A percentile compares a stretch with the other conserved stretches of the same genome.
Conservation (phyloP, 805 yeast genomes). For the Cyberlindnera bimundalis region DNA sequence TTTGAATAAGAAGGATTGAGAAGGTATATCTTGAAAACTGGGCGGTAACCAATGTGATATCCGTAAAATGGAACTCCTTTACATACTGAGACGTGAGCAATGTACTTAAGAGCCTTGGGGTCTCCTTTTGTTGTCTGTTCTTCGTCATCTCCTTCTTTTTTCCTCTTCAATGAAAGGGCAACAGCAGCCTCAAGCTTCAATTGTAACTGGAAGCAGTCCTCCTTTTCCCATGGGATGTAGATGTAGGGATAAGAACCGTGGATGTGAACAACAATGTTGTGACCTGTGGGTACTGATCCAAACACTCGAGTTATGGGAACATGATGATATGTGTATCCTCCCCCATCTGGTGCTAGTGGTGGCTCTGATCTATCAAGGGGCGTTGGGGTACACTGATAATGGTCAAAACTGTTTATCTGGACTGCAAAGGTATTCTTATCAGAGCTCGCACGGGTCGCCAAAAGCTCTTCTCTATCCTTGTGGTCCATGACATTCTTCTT, state of each 20-base stretch:
- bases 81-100: constrained; percentile 62
- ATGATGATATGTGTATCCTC: constrained; percentile 31
- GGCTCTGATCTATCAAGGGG: constrained; percentile 42
- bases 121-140: constrained; percentile 3
- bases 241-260: constrained; percentile 86
- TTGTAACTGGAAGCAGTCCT: constrained; percentile 39
- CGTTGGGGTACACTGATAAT: constrained; percentile 58
- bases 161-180: constrained; percentile 35
- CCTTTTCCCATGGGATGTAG: constrained; percentile 58
- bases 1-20: constrained; percentile 57
- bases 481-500: constrained; percentile 11
- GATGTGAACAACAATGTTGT: constrained; percentile 61
- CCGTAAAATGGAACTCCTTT: constrained; percentile 85
- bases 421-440: constrained; percentile 28
- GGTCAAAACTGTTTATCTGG: constrained; percentile 62
- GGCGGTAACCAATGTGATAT: constrained; percentile 59
- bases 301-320: constrained; percentile 79
- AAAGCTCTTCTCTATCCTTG: constrained; percentile 17
- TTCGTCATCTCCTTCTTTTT: constrained; percentile 1
- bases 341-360: constrained; percentile 25
- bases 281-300: constrained; percentile 65
- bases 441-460: constrained; percentile 12
- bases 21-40: constrained; percentile 65
- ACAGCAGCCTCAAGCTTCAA: constrained; percentile 43
- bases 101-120: constrained; percentile 34